phyloP scores from a whole-genome alignment of 106 monocot genomes.

The Agapanthus africanus region DNA sequence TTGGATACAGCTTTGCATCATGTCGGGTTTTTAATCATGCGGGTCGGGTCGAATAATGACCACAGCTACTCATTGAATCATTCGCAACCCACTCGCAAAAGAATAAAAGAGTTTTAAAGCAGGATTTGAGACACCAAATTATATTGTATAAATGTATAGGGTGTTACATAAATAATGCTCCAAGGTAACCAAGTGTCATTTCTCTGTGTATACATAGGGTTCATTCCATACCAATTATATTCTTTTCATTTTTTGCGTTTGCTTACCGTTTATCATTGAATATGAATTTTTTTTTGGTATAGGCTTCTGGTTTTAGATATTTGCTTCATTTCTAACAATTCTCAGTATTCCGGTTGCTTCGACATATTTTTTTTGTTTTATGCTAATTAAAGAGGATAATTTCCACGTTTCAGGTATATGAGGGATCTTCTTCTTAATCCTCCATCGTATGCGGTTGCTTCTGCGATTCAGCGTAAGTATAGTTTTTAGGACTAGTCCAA shows the following conservation, averaged over 20 bases:
- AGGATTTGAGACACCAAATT: too few relatives aligned
- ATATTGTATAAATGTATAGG: too few relatives aligned
- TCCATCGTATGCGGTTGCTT: slow-evolving; percentile 69
- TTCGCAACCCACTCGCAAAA: too few relatives aligned
- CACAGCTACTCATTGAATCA: too few relatives aligned
- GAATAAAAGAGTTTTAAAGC: too few relatives aligned
- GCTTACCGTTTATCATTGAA: background rate
- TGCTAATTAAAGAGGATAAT: background rate
- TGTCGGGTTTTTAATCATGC: too few relatives aligned
- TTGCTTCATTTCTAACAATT: background rate
- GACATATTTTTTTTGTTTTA: background rate
- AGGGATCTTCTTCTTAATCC: slow-evolving; percentile 91
- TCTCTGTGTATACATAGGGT: background rate
- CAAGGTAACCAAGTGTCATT: background rate
- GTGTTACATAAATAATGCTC: background rate
- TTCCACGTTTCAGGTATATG: slow-evolving; percentile 54
- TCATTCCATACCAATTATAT: background rate
- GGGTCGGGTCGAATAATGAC: too few relatives aligned
- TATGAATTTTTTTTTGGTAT: background rate
- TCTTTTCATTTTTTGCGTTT: background rate
- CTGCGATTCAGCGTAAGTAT: slow-evolving; percentile 72
- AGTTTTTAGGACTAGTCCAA: background rate
- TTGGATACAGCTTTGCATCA: too few relatives aligned
- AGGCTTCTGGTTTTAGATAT: background rate
- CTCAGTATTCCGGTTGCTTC: background rate